Evolutionary conservation across 306 rosid genomes (phyloP).

Genomic region (Erythrophleum fordii): DNA sequence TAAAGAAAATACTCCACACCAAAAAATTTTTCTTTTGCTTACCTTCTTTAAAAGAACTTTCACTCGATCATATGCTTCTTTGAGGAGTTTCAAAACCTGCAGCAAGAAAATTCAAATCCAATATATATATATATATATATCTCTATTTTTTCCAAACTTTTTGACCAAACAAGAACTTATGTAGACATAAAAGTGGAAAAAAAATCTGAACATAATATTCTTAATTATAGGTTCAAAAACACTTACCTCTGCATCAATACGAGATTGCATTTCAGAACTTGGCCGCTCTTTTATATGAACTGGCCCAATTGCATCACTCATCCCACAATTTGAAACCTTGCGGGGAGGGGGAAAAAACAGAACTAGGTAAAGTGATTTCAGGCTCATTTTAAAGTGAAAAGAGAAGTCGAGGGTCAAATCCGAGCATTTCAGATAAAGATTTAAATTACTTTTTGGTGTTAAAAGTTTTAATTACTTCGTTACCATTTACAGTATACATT

Average conservation of each 20-base stretch:
- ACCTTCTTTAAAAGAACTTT: constrained; percentile 86
- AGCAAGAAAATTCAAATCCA: constrained; percentile 4
- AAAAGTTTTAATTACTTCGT: background rate
- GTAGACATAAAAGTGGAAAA: background rate
- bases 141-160: background rate
- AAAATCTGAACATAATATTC: too few relatives aligned
- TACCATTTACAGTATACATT: background rate
- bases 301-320: constrained; percentile 89
- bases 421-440: background rate
- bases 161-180: background rate
- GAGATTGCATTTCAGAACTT: constrained; percentile 91
- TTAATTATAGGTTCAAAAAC: constrained; percentile 17
- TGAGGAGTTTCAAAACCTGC: constrained; percentile 86
- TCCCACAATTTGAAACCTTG: constrained; percentile 89
- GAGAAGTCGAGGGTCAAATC: background rate
- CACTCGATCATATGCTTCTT: constrained; percentile 95
- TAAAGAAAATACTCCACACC: too few relatives aligned
- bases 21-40: too few relatives aligned
- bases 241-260: constrained; percentile 91
- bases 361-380: constrained; percentile 30
- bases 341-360: background rate
- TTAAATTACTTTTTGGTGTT: background rate
- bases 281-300: constrained; percentile 84
- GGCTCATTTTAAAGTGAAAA: constrained; percentile 20
- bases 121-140: too few relatives aligned